These are phyloP conservation scores for Flueggea neowawraea DNA, from an alignment of 441 rosid genomes.

Conservation along the genomic window DNA sequence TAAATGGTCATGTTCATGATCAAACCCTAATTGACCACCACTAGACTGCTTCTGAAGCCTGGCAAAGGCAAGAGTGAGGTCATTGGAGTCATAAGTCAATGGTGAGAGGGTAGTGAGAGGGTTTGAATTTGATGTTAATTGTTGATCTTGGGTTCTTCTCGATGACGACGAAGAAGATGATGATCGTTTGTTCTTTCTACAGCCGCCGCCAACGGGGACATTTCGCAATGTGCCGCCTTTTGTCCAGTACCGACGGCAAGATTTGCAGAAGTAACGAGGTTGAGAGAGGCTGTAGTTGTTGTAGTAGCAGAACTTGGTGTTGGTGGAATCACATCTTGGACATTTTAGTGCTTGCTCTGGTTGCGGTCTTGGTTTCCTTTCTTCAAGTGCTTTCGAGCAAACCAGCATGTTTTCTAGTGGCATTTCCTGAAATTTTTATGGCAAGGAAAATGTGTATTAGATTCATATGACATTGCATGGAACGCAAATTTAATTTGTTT, in stretches of 20 bases:
- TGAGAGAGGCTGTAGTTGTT: constrained; percentile 93
- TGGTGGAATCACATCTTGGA: constrained; percentile 88
- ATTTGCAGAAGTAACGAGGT: constrained; percentile 92
- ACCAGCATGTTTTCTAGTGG: constrained; percentile 55
- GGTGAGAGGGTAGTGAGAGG: constrained; percentile 32
- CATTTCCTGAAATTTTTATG: constrained; percentile 36
- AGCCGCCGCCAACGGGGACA: constrained; percentile 95
- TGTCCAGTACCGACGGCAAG: constrained; percentile 94
- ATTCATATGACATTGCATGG: too few relatives aligned
- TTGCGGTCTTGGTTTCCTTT: constrained; percentile 59
- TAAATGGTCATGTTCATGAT: constrained; percentile 33
- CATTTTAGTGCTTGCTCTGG: constrained; percentile 73
- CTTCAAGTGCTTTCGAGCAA: constrained; percentile 41
- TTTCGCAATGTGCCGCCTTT: constrained; percentile 90
- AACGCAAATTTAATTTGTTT: too few relatives aligned
- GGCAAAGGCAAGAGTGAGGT: constrained; percentile 64
- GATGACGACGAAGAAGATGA: constrained; percentile 43
- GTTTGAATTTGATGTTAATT: constrained; percentile 9
- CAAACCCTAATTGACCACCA: constrained; percentile 43
- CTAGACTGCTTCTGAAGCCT: constrained; percentile 51
- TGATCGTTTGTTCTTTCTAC: constrained; percentile 69
- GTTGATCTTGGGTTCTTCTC: constrained; percentile 39
- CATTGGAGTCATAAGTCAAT: constrained; percentile 51
- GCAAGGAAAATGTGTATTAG: background rate
- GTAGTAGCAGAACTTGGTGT: constrained; percentile 97